A percentile compares a stretch with the other conserved stretches of the same genome.
phyloP scores from a whole-genome alignment of 352 stramenopile genomes.

The Phytopythium delawarense region DNA sequence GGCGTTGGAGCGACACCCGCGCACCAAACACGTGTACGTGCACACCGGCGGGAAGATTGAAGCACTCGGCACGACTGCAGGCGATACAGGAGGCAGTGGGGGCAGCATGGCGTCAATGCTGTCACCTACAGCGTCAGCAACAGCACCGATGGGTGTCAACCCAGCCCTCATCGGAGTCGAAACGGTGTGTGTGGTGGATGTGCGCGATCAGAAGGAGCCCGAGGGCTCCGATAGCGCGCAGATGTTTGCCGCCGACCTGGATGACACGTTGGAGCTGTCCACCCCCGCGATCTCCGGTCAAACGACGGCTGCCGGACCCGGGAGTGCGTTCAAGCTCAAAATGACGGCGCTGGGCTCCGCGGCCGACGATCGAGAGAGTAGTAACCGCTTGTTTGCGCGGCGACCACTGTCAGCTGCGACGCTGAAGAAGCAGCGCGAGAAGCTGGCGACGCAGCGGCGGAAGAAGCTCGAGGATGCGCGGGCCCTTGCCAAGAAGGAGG shows the following conservation, averaged over 20 bases:
- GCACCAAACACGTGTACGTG: slow-evolving; percentile 95
- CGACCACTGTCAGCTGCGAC: slow-evolving; percentile 51
- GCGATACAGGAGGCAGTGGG: slow-evolving; percentile 6
- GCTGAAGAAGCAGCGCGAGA: slow-evolving; percentile 76
- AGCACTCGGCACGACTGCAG: slow-evolving; percentile 77
- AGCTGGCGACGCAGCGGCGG: slow-evolving; percentile 49
- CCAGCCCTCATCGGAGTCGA: slow-evolving; percentile 82
- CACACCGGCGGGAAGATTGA: slow-evolving; percentile 95
- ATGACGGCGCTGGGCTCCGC: slow-evolving; percentile 28
- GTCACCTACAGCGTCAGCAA: slow-evolving; percentile 42
- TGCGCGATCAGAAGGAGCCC: slow-evolving; percentile 75
- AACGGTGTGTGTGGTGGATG: slow-evolving; percentile 94
- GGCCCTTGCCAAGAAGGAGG: slow-evolving; percentile 56
- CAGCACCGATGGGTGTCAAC: slow-evolving; percentile 16
- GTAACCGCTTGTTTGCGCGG: slow-evolving; percentile 53
- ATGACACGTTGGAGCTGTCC: slow-evolving; percentile 11
- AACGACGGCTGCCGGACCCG: slow-evolving; percentile 15
- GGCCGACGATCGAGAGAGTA: slow-evolving; percentile 47
- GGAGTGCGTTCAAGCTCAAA: slow-evolving; percentile 60
- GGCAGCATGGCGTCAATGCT: slow-evolving; percentile 13
- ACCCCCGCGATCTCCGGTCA: neutral
- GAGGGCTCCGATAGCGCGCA: slow-evolving; percentile 5
- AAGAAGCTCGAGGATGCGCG: slow-evolving; percentile 63
- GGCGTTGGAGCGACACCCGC: slow-evolving; percentile 90
- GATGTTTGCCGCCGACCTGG: slow-evolving; percentile 1